A percentile compares a stretch with the other conserved stretches of the same genome.
Evolutionary conservation across 2,329 filamentous ascomycete species (phyloP).

Genomic region (Alternaria panax): DNA sequence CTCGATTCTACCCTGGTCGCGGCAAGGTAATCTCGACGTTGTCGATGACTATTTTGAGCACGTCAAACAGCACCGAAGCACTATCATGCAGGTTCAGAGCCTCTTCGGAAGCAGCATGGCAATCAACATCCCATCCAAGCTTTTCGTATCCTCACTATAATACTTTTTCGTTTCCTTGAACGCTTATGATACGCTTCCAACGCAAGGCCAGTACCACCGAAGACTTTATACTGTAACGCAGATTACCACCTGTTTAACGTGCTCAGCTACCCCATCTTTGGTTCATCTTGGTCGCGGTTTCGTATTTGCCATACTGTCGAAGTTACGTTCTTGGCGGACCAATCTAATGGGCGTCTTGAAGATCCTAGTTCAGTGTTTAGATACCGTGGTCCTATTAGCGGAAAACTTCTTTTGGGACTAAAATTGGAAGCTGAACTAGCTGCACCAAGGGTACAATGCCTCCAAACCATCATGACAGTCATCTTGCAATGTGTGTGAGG

Average conservation of each 20-base stretch:
- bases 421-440: constrained; percentile 32
- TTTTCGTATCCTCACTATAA: constrained; percentile 46
- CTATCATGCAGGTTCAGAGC: constrained; percentile 28
- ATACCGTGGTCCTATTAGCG: constrained; percentile 32
- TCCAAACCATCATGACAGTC: neutral
- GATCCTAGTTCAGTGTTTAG: constrained; percentile 23
- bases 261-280: neutral
- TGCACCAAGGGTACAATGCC: constrained; percentile 23
- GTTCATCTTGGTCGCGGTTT: constrained; percentile 21
- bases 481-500: neutral
- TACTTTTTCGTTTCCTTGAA: constrained; percentile 20
- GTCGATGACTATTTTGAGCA: constrained; percentile 40
- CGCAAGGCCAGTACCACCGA: constrained; percentile 1
- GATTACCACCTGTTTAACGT: constrained; percentile 13
- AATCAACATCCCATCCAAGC: constrained; percentile 41
- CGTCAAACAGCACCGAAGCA: constrained; percentile 10
- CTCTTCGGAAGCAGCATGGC: constrained; percentile 19
- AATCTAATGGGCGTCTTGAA: constrained; percentile 32
- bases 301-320: constrained; percentile 23
- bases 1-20: constrained; percentile 27
- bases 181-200: constrained; percentile 11
- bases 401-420: constrained; percentile 28
- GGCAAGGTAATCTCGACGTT: constrained; percentile 29
- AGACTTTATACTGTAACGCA: constrained; percentile 10
- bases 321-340: constrained; percentile 19